Conservation (phyloP, 805 yeast genomes). For the Ogataea wickerhamii region DNA sequence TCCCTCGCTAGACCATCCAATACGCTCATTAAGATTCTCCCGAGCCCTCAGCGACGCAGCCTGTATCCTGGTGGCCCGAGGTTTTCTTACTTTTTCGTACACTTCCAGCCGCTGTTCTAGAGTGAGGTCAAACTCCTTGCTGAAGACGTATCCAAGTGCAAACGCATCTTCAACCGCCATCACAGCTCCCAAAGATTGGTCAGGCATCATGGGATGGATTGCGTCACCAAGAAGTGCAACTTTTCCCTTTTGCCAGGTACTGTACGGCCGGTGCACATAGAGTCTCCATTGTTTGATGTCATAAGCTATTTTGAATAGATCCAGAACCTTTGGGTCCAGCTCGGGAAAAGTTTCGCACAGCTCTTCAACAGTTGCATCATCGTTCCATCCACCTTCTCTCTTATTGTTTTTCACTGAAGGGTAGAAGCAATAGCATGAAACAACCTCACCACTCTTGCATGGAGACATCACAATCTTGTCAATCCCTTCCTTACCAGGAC, state of each 20-base stretch:
- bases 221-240: conserved; percentile 35
- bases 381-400: conserved; percentile 24
- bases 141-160: conserved; percentile 28
- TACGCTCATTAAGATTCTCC: conserved; percentile 32
- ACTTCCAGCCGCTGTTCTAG: conserved; percentile 24
- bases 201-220: conserved; percentile 33
- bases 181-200: conserved; percentile 21
- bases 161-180: conserved; percentile 21
- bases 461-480: conserved; percentile 27
- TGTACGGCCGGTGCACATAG: conserved; percentile 26
- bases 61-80: conserved; percentile 31
- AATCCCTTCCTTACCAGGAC: conserved; percentile 20
- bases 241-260: conserved; percentile 26
- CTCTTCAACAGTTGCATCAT: conserved; percentile 20
- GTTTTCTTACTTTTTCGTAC: conserved; percentile 27
- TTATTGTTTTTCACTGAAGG: conserved; percentile 20
- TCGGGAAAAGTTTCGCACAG: conserved; percentile 20
- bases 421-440: conserved; percentile 29
- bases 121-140: conserved; percentile 24
- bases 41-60: conserved; percentile 32
- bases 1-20: conserved; percentile 29
- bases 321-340: conserved; percentile 21
- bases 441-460: conserved; percentile 23
- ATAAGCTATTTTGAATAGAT: conserved; percentile 25
- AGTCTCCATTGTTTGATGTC: conserved; percentile 30